Percentiles rank a stretch among this genome's conserved stretches.
Conservation (phyloP, 2,329 filamentous ascomycete species). For the Lasiodiplodia citricola region DNA sequence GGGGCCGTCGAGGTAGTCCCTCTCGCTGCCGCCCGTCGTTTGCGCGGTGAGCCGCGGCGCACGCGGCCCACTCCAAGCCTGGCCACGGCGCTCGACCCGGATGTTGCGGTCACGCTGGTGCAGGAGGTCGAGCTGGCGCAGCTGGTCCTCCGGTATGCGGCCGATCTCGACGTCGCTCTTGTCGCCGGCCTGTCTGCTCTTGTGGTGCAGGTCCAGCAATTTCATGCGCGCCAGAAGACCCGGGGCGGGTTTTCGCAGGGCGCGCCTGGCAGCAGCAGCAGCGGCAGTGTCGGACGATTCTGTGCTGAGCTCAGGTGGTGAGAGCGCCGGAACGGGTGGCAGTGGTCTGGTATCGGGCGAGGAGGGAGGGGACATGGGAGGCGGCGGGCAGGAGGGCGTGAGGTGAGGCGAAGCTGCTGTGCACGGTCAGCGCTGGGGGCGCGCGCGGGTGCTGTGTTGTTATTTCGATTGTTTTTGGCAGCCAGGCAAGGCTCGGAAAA, state of each 20-base stretch:
- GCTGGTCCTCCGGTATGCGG: conserved; percentile 72
- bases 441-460: conserved; percentile 20
- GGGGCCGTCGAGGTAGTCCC: conserved; percentile 27
- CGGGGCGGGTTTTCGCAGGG: conserved; percentile 47
- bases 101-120: conserved; percentile 63
- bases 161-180: conserved; percentile 59
- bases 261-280: conserved; percentile 32
- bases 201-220: conserved; percentile 47
- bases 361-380: conserved; percentile 25
- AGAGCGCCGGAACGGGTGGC: conserved; percentile 10
- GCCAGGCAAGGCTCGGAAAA: conserved; percentile 8
- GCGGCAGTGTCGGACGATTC: conserved; percentile 15
- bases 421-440: conserved; percentile 23
- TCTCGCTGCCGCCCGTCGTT: conserved; percentile 42
- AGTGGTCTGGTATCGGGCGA: conserved; percentile 20
- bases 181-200: conserved; percentile 38
- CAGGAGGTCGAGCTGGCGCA: conserved; percentile 71
- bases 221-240: conserved; percentile 52
- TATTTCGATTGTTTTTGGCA: conserved; percentile 20
- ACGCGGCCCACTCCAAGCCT: conserved; percentile 69
- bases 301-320: conserved; percentile 14
- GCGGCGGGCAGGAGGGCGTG: conserved; percentile 19
- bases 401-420: conserved; percentile 25
- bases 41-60: conserved; percentile 38
- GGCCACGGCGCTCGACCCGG: conserved; percentile 68